These are phyloP conservation scores for Diaporthe sp. DNA, from an alignment of 2,329 filamentous ascomycete genomes.

Conservation along the genomic window DNA sequence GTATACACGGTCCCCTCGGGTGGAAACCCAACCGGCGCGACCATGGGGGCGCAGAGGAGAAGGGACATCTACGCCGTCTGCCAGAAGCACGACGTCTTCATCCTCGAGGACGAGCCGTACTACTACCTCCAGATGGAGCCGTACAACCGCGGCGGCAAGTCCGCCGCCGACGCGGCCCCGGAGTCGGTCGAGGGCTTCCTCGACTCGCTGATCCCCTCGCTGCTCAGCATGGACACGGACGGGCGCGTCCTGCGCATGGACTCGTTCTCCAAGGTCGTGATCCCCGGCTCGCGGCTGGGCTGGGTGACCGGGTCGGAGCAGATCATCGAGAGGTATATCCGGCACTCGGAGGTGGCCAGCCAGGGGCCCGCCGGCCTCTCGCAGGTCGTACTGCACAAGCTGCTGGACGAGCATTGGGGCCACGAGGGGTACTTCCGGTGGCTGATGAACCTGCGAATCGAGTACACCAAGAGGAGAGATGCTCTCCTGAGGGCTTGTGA, in stretches of 20 bases:
- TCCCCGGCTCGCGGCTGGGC: constrained; percentile 84
- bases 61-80: constrained; percentile 81
- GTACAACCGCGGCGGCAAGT: constrained; percentile 67
- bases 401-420: constrained; percentile 95
- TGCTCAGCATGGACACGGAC: constrained; percentile 84
- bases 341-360: constrained; percentile 84
- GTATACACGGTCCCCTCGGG: constrained; percentile 78
- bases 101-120: constrained; percentile 94
- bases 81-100: constrained; percentile 86
- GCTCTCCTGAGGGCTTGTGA: constrained; percentile 85
- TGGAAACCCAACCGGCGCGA: constrained; percentile 92
- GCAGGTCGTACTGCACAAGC: constrained; percentile 86
- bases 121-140: constrained; percentile 93
- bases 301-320: constrained; percentile 93
- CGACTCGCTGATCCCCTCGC: constrained; percentile 77
- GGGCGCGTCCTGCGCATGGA: constrained; percentile 92
- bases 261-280: constrained; percentile 92
- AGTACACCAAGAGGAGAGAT: constrained; percentile 86
- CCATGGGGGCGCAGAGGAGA: constrained; percentile 76
- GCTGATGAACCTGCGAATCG: constrained; percentile 83
- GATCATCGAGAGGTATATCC: constrained; percentile 84
- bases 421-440: constrained; percentile 91
- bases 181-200: constrained; percentile 80
- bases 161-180: constrained; percentile 66
- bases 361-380: constrained; percentile 89